Percentiles rank a stretch among this genome's conserved stretches.
These are phyloP conservation scores for Mycena sanguinolenta DNA, from an alignment of 768 basidiomycete species.

Conservation along the genomic window DNA sequence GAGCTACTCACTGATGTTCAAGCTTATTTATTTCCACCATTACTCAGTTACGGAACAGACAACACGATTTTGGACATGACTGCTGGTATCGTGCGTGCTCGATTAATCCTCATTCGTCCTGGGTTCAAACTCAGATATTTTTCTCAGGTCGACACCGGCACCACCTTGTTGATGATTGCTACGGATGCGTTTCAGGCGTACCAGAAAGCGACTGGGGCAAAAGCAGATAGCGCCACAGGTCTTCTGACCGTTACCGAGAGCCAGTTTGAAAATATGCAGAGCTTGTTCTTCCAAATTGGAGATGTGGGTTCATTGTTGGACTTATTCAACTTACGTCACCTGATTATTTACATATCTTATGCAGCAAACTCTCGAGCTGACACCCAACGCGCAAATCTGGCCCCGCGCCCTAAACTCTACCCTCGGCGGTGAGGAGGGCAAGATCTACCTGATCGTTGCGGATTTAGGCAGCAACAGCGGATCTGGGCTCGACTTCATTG, in stretches of 20 bases:
- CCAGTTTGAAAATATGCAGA: constrained; percentile 66
- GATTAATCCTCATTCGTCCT: too few species aligned
- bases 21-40: too few species aligned
- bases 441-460: constrained; percentile 58
- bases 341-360: constrained; percentile 47
- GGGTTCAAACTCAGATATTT: too few species aligned
- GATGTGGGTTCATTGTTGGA: too few species aligned
- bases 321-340: not conserved
- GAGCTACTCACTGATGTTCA: too few species aligned
- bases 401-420: constrained; percentile 55
- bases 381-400: constrained; percentile 55
- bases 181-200: constrained; percentile 55
- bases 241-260: constrained; percentile 64
- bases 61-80: constrained; percentile 59
- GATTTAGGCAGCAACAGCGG: constrained; percentile 66
- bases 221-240: constrained; percentile 55
- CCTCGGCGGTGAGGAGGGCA: constrained; percentile 52
- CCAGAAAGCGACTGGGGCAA: constrained; percentile 59
- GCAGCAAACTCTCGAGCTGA: too few species aligned
- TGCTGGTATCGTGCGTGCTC: constrained; percentile 63
- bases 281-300: constrained; percentile 69
- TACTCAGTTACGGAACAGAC: too few species aligned
- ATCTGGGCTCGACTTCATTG: constrained; percentile 75
- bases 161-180: constrained; percentile 30
- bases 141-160: constrained; percentile 73